phyloP scores from a whole-genome alignment of 2,329 filamentous ascomycete species.

The Domatiomyces globalis region DNA sequence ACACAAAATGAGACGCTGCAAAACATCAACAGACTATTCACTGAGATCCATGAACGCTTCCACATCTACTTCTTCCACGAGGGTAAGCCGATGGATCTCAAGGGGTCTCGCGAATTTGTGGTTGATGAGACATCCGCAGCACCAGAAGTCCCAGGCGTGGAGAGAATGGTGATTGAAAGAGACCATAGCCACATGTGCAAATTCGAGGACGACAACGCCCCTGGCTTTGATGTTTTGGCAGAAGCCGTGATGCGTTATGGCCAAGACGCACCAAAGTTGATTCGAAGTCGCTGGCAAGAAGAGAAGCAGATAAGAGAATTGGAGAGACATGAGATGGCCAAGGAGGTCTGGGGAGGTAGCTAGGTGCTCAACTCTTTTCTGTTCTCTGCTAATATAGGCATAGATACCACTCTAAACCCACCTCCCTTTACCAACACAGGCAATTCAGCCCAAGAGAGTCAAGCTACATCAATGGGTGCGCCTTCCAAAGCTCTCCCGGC shows the following conservation, averaged over 20 bases:
- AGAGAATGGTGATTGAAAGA: constrained; percentile 60
- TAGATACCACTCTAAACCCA: neutral
- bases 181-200: constrained; percentile 62
- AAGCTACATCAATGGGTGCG: constrained; percentile 11
- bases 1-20: constrained; percentile 59
- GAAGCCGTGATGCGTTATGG: constrained; percentile 33
- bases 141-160: constrained; percentile 54
- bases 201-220: constrained; percentile 48
- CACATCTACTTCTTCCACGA: constrained; percentile 66
- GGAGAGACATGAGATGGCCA: constrained; percentile 25
- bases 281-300: constrained; percentile 44
- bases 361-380: neutral
- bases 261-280: constrained; percentile 39
- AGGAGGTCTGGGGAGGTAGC: constrained; percentile 26
- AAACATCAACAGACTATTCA: constrained; percentile 59
- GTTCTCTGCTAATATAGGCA: neutral
- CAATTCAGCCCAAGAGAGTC: neutral
- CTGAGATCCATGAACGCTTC: constrained; percentile 56
- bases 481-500: constrained; percentile 8
- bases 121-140: constrained; percentile 58
- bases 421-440: neutral
- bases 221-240: constrained; percentile 47
- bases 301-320: constrained; percentile 34
- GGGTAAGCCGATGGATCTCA: constrained; percentile 55
- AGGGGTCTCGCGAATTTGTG: constrained; percentile 47